Evolutionary conservation across 1,139 yeast genomes (phyloP), one percentile per base, ranked within the genome.

Genomic region (Suhomyces chickasaworum): DNA sequence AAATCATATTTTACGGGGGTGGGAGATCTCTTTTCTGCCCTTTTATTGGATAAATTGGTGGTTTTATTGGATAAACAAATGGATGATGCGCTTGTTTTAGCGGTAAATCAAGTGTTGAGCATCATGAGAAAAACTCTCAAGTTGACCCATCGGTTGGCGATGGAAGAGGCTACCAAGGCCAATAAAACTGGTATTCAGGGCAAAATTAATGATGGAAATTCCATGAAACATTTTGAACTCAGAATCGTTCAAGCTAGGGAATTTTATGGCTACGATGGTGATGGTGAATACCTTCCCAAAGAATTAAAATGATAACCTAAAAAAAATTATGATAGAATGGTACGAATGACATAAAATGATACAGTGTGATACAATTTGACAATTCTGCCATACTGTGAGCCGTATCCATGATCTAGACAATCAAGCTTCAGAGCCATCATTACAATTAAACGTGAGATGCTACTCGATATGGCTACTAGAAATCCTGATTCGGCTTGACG

Each of bases 11-110:
- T 91, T 63, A 86, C 95, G 1, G 98, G 99, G 0, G 90, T 93
- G 4, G 99, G 99, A 2, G 99, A 93, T 58, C 69, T 93, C 37
- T 89, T 93, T 61, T 81, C 95, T 0, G 95, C 96, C 0, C 63
- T 91, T 38, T 64, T 90, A 33, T 64, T 87, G 2, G 93, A 89
- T 65, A 73, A 84, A 47, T 66, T 80, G 41, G 41, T 40, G 43
- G 16, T 34, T 6, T 33, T 36, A 15, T n/a, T 42, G 13, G 35
- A 39, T 16, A 13, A 18, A 3, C 13, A 34, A 15, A 15, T 22
- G 13, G 20, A 37, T 5, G 38, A 37, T 23, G 30, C 38, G 4
- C 39, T 38, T 41, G 51, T 42, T 12, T 21, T 40, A 48, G 72
- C 81, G 1, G 77, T 77, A 3, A 71, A 72, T 53, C 80, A 78